Evolutionary conservation across 2,329 filamentous ascomycete species (phyloP), one percentile per base, ranked within the genome.

Genomic region (Didymella sp.): DNA sequence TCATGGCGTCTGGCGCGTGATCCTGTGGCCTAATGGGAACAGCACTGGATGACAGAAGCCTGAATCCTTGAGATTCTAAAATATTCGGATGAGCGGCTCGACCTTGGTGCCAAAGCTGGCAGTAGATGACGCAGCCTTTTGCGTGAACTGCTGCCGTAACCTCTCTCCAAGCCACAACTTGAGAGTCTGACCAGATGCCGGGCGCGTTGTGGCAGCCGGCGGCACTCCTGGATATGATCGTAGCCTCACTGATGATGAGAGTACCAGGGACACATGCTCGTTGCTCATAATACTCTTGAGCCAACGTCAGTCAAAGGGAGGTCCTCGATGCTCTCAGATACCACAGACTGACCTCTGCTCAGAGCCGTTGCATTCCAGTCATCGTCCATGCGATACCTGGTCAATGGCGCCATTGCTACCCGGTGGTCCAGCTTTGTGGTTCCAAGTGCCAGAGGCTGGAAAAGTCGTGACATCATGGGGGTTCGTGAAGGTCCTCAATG

Each of bases 41-140:
- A 3, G 69, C 70, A 41, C 74, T 71, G 15, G 71, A 68, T 12
- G 68, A 71, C 11, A 73, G 56, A 21, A 73, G 46, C 24, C 59
- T 58, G 13, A 64, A 51, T 2, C 68, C 68, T 31, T 77, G 66
- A 24, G 63, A 62, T 21, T 68, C 60, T 6, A 76, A 53, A 6
- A 76, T 61, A 6, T 67, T 59, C 0, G 71, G 63, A 50, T 76
- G 68, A 0, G 82, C 82, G 2, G 80, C 79, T 1, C 87, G 81
- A 1, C 87, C 86, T 17, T 84, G 75, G 0, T 80, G 81, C 78
- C 84, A 88, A 0, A 89, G 77, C 67, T 89, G 87, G 6, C 79
- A 73, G 71, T 79, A 88, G 46, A 89, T 85, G 61, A 78, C 82
- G 13, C 79, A 81, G 2, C 82, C 83, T 62, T 85, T 86, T 8